phyloP scores from a whole-genome alignment of 495 filamentous ascomycete genomes.

The Neurospora terricola region DNA sequence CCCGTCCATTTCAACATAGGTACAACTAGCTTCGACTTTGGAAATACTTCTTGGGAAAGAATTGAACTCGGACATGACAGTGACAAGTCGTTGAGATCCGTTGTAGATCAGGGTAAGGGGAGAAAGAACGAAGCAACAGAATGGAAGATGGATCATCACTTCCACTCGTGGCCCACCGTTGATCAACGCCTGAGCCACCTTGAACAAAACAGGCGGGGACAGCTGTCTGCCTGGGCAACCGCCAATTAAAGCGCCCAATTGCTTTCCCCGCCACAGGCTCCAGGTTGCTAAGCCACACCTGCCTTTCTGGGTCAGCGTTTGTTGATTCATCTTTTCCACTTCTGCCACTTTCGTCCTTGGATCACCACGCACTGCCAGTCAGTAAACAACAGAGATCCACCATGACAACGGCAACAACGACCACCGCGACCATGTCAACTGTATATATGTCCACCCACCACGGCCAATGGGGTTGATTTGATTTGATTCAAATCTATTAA shows the following conservation, averaged over 20 bases:
- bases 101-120: neutral
- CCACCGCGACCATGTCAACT: neutral
- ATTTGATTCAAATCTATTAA: neutral
- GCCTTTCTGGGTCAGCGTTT: neutral
- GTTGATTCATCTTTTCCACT: neutral
- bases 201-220: neutral
- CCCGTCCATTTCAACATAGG: neutral
- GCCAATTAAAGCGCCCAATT: neutral
- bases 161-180: neutral
- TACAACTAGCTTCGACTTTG: neutral
- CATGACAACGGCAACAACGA: neutral
- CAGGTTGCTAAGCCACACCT: neutral
- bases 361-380: neutral
- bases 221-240: neutral
- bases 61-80: neutral
- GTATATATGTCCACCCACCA: neutral
- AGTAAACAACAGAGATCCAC: neutral
- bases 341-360: neutral
- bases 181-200: neutral
- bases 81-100: neutral
- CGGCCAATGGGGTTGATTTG: neutral
- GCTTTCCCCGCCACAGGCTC: neutral
- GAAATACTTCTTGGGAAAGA: neutral
- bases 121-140: neutral
- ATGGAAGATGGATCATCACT: neutral